Percentiles rank a stretch among this genome's conserved stretches.
These are phyloP conservation scores for Lathyrus tuberosus DNA, from an alignment of 306 rosid species.

Conservation along the genomic window DNA sequence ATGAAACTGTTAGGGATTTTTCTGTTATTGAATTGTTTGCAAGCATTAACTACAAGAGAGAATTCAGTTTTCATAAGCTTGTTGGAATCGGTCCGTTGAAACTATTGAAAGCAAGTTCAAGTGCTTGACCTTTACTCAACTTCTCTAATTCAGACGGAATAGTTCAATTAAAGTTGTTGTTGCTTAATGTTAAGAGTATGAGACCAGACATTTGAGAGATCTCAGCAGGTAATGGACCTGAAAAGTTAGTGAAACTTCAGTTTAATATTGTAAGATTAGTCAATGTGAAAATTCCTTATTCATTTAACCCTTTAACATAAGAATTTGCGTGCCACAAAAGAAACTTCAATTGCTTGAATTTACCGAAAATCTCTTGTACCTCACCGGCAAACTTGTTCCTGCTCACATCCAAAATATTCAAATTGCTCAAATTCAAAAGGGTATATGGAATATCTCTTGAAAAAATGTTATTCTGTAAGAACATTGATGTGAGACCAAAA, in stretches of 20 bases:
- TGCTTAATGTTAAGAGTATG: constrained; percentile 61
- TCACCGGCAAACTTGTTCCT: too few species aligned
- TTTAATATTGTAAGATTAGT: constrained; percentile 61
- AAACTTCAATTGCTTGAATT: constrained; percentile 63
- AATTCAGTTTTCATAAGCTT: constrained; percentile 64
- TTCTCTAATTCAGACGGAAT: constrained; percentile 66
- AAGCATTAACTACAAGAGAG: constrained; percentile 86
- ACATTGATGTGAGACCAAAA: too few species aligned
- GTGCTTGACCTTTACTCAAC: constrained; percentile 51
- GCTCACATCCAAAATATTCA: too few species aligned
- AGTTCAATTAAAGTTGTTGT: constrained; percentile 61
- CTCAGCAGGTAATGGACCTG: constrained; percentile 77
- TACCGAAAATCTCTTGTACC: too few species aligned
- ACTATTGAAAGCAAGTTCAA: constrained; percentile 71
- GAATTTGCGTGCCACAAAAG: constrained; percentile 62
- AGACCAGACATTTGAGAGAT: constrained; percentile 62
- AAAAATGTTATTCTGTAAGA: constrained; percentile 69
- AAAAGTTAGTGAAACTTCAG: constrained; percentile 60
- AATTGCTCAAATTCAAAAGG: constrained; percentile 58
- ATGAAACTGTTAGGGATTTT: too few species aligned
- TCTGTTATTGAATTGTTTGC: constrained; percentile 65
- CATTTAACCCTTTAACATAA: constrained; percentile 59
- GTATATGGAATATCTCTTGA: constrained; percentile 63
- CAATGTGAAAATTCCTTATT: constrained; percentile 72
- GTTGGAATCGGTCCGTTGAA: constrained; percentile 72